Base-by-base conservation (phyloP, 768 basidiomycete genomes). In the Solioccasus polychromus region DNA sequence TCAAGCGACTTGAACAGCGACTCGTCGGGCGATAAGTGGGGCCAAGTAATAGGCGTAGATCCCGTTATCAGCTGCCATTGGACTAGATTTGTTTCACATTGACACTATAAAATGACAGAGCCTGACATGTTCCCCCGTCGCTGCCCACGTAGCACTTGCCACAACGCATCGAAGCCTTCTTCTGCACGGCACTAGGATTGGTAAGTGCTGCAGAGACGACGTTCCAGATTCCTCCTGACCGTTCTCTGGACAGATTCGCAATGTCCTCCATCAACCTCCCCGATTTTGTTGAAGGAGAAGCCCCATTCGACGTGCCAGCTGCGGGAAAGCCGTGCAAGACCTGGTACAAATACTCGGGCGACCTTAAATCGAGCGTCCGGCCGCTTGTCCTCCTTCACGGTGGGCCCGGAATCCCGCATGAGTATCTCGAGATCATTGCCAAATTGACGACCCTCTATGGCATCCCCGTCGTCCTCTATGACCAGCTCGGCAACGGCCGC, bases 321-420 rank as follows among this genome's bases (percentile, higher is more conserved):
- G 63, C 59, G 12, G 66, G 60, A 18, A 65, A 68, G 47, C 55
- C 60, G 17, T 64, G 60, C 58, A 60, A 74, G 55, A 78, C 77
- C 11, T 78, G 76, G 72, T 80, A 77, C 69, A 75, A 72, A 58
- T 48, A 77, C 50, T 50, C 71, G 44, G 76, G 77, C 30, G 68
- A 76, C 51, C 67, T 77, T 50, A 54, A 58, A 36, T 56, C 61
- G 7, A 52, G 57, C 12, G 43, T 54, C 25, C 61, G 66, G 7
- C 78, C 80, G 14, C 68, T 81, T 37, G 65, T 82, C 44, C 60
- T 68, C 3, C 63, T 81, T 5, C 80, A 82, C 48, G 79, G 78
- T 8, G 80, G 79, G 6, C 79, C 79, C 9, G 78, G 80, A 3
- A 51, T 65, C 4, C 55, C 66, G 17, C 71, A 73, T 45, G 58